Percentiles rank a stretch among this genome's conserved stretches.
phyloP scores from a whole-genome alignment of 768 basidiomycete species.

The Tricholoma saponaceum region DNA sequence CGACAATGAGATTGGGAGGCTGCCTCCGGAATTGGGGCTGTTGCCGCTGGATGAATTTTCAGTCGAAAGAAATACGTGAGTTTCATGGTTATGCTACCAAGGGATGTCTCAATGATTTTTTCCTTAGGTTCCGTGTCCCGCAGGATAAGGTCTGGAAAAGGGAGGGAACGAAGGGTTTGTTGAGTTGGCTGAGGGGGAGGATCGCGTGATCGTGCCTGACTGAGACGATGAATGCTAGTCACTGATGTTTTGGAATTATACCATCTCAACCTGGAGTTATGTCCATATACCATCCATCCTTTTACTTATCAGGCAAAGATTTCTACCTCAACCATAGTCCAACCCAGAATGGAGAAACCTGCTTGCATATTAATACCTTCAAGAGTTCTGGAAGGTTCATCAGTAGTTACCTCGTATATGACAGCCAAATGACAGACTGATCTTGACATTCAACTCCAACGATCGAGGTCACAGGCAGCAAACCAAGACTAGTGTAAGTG shows the following conservation, averaged over 20 bases:
- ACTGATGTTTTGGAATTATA: background rate
- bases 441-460: too few species aligned
- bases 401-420: too few species aligned
- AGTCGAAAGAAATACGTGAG: constrained; percentile 83
- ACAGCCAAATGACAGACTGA: too few species aligned
- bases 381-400: too few species aligned
- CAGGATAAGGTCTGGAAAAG: constrained; percentile 81
- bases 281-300: background rate
- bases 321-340: background rate
- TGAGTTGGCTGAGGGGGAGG: constrained; percentile 76
- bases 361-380: too few species aligned
- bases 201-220: constrained; percentile 41
- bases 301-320: background rate
- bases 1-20: constrained; percentile 73
- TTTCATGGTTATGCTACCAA: constrained; percentile 12
- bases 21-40: constrained; percentile 68
- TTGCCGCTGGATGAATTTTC: constrained; percentile 76
- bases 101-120: background rate
- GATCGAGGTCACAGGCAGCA: too few species aligned
- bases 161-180: constrained; percentile 77
- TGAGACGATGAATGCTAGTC: background rate
- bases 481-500: too few species aligned
- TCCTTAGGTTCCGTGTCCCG: constrained; percentile 71
- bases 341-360: background rate
- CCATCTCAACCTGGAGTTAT: background rate